Conservation (phyloP, 495 filamentous ascomycete genomes). For the Podospora pseudocomata region DNA sequence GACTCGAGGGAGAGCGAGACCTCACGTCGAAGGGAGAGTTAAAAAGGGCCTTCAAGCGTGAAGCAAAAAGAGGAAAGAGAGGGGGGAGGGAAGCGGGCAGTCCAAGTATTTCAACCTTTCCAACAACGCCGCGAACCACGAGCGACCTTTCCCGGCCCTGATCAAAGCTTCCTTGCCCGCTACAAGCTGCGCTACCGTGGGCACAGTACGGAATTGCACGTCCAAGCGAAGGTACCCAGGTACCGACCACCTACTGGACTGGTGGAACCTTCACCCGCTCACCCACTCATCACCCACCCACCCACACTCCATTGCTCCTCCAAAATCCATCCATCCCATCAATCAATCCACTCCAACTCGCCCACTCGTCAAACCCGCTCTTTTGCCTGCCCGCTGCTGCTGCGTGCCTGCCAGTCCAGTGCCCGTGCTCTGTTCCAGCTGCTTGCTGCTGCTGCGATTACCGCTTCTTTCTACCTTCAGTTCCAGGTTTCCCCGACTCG, state of each 20-base stretch:
- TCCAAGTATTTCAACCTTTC: conserved; percentile 35
- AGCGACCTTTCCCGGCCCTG: conserved; percentile 31
- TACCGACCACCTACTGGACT: conserved; percentile 6
- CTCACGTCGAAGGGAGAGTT: conserved; percentile 42
- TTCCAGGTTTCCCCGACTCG: background rate
- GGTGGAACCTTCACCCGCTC: conserved; percentile 7
- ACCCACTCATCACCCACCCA: background rate
- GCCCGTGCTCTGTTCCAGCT: too few relatives aligned
- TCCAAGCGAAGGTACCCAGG: conserved; percentile 22
- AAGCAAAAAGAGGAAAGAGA: conserved; percentile 29
- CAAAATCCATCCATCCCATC: too few relatives aligned
- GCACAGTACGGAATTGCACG: conserved; percentile 23
- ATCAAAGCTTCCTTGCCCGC: conserved; percentile 20
- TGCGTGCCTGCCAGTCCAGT: too few relatives aligned
- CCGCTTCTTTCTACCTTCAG: background rate
- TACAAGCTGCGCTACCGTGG: conserved; percentile 16
- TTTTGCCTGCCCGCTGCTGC: background rate
- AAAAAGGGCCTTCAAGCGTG: conserved; percentile 37
- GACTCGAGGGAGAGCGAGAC: conserved; percentile 33
- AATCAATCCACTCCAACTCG: too few relatives aligned
- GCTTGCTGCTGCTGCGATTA: too few relatives aligned
- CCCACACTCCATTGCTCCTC: background rate
- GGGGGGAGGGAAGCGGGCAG: conserved; percentile 23
- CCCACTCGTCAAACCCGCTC: background rate
- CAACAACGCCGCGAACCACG: conserved; percentile 20